These are phyloP conservation scores for Exophiala bonariae DNA, from an alignment of 2,329 filamentous ascomycete genomes.

Conservation along the genomic window DNA sequence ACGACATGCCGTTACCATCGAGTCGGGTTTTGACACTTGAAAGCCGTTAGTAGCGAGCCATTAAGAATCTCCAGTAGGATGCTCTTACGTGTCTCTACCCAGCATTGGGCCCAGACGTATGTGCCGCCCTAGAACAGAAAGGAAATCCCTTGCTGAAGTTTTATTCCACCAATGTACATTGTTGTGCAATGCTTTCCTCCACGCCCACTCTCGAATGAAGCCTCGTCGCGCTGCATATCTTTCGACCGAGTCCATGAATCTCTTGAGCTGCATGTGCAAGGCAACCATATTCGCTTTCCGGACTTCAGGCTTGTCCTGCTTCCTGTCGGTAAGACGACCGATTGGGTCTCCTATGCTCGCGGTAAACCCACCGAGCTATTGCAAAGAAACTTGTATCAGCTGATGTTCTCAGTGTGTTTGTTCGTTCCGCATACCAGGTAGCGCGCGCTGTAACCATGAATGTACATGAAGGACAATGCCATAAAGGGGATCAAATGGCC, in stretches of 20 bases:
- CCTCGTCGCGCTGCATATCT: conserved; percentile 64
- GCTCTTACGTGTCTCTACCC: conserved; percentile 76
- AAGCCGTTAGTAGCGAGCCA: not conserved
- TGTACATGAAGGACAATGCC: conserved; percentile 51
- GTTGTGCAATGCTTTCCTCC: conserved; percentile 69
- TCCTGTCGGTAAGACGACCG: conserved; percentile 42
- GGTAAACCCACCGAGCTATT: conserved; percentile 48
- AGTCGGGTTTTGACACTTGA: conserved; percentile 73
- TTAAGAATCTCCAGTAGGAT: not conserved
- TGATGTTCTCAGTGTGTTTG: not conserved
- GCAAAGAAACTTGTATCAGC: conserved; percentile 22
- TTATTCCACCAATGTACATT: conserved; percentile 83
- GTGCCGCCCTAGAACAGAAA: conserved; percentile 70
- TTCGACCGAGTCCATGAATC: conserved; percentile 74
- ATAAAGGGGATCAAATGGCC: conserved; percentile 54
- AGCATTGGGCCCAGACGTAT: conserved; percentile 85
- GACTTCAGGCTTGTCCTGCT: conserved; percentile 35
- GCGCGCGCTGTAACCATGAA: conserved; percentile 46
- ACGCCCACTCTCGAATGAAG: conserved; percentile 63
- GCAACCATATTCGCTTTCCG: conserved; percentile 48
- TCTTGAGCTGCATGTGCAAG: conserved; percentile 54
- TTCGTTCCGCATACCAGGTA: conserved; percentile 43
- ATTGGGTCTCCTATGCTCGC: conserved; percentile 49
- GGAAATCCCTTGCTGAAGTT: conserved; percentile 70
- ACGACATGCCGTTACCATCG: conserved; percentile 86